Base-by-base conservation (phyloP, 1,139 yeast genomes). In the Ogataea hybrid region DNA sequence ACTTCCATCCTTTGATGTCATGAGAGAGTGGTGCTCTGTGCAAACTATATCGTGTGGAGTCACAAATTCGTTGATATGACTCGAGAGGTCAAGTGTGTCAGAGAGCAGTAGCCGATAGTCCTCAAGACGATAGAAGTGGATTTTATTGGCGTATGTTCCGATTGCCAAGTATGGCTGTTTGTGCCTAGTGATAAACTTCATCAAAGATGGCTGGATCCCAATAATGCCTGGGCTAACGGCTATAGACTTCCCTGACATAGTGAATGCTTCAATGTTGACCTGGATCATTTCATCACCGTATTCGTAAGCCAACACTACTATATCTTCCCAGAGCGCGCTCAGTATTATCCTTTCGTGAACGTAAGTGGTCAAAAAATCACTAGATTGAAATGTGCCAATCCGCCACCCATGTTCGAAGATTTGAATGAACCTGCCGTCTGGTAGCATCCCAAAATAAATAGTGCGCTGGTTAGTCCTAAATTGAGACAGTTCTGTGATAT, bases 1-100 rank as follows among this genome's bases (percentile, higher is more conserved):
- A 7, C 41, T 28, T 2, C 60, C 60, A 41, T 48, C 46, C 25
- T 44, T 47, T 3, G 59, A 48, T 14, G 54, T 43, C 6, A 54
- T n/a, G 5, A 48, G 15, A 3, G 21, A 29, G 6, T 35, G 18
- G 2, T 21, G 16, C 7, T 28, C 16, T 17, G 30, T 25, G 12
- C 35, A 22, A 6, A 22, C 32, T 5, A 43, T 25, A 4, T 36
- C 41, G 32, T 44, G 43, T 3, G 50, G 44, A 9, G 38, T 25
- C 16, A 33, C 29, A 32, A 42, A 44, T 5, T 32, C 36, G 7
- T 17, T 4, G 5, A 17, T 9, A 17, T 34, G 17, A 4, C 16
- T 22, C 18, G 35, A 32, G 8, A 49, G 18, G 23, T 42, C 40
- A 4, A 47, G 25, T 4, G 38, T 28, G 3, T 16, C 14, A 2